These are phyloP conservation scores for Lentinus polychrous DNA, from an alignment of 1,284 basidiomycete species.

Conservation along the genomic window DNA sequence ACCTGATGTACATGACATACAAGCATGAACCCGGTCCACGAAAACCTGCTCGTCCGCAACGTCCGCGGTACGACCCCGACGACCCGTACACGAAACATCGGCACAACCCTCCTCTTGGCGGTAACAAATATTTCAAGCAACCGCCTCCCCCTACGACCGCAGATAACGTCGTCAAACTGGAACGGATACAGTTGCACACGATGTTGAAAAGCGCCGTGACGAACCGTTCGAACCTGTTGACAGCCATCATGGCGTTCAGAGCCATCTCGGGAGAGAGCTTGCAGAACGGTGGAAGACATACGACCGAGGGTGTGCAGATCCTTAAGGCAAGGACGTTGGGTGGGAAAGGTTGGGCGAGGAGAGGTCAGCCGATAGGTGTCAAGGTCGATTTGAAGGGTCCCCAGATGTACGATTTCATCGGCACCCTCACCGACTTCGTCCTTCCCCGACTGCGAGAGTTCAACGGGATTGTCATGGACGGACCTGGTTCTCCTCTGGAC, in stretches of 20 bases:
- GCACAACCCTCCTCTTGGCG: slow-evolving; percentile 68
- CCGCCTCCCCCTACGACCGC: slow-evolving; percentile 57
- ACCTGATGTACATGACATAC: slow-evolving; percentile 96
- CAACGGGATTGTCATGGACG: slow-evolving; percentile 70
- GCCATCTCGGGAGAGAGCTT: slow-evolving; percentile 83
- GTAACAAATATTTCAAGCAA: slow-evolving; percentile 57
- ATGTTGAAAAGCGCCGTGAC: slow-evolving; percentile 77
- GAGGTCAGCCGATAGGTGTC: slow-evolving; percentile 78
- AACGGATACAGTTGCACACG: slow-evolving; percentile 80
- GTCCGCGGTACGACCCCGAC: slow-evolving; percentile 67
- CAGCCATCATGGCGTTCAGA: slow-evolving; percentile 81
- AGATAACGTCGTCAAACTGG: slow-evolving; percentile 69
- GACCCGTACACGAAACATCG: slow-evolving; percentile 79
- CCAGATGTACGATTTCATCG: slow-evolving; percentile 92
- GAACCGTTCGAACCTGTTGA: slow-evolving; percentile 75
- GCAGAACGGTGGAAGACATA: slow-evolving; percentile 60
- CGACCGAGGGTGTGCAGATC: slow-evolving; percentile 75
- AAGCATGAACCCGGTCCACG: slow-evolving; percentile 57
- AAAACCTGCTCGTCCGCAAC: slow-evolving; percentile 48
- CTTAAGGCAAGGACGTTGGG: slow-evolving; percentile 75
- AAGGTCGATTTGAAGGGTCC: slow-evolving; percentile 88
- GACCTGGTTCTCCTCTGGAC: slow-evolving; percentile 51
- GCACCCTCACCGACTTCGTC: slow-evolving; percentile 88
- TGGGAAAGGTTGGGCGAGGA: slow-evolving; percentile 76
- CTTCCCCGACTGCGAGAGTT: slow-evolving; percentile 91